A percentile compares a stretch with the other conserved stretches of the same genome.
These are phyloP conservation scores for Arthrocladium fulminans DNA, from an alignment of 2,329 filamentous ascomycete species.

Conservation along the genomic window DNA sequence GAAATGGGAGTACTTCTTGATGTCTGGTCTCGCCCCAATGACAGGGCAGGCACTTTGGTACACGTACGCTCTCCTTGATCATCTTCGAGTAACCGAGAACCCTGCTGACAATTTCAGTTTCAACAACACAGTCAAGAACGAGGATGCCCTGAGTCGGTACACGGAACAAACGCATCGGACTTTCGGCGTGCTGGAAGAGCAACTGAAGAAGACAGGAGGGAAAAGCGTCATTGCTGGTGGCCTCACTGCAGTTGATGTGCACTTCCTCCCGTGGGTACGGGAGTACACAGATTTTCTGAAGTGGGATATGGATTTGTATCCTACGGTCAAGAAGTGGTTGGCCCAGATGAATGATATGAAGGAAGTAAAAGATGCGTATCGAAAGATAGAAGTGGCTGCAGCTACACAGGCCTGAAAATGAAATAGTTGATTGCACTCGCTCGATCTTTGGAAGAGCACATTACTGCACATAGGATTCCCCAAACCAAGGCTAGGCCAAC, in stretches of 20 bases:
- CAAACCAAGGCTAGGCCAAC: no score
- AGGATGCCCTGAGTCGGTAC: constrained; percentile 35
- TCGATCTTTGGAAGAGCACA: no score
- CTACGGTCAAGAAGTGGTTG: constrained; percentile 33
- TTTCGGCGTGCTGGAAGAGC: constrained; percentile 35
- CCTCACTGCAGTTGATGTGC: constrained; percentile 33
- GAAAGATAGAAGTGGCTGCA: constrained; percentile 24
- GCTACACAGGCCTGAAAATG: no score
- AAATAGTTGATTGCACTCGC: no score
- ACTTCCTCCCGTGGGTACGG: constrained; percentile 36
- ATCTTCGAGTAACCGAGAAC: background rate
- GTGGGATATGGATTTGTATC: constrained; percentile 33
- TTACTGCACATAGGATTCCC: no score
- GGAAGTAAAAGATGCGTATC: constrained; percentile 35
- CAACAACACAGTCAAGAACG: constrained; percentile 35
- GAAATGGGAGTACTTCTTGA: constrained; percentile 39
- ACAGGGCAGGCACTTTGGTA: constrained; percentile 36
- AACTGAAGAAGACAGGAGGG: constrained; percentile 32
- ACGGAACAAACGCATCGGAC: constrained; percentile 34
- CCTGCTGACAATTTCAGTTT: constrained; percentile 24
- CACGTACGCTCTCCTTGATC: no score
- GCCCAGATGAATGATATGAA: constrained; percentile 28
- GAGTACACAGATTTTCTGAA: constrained; percentile 31
- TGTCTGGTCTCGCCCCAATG: constrained; percentile 36
- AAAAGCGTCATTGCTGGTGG: constrained; percentile 31